Evolutionary conservation across 2,329 filamentous ascomycete genomes (phyloP).

Genomic region (Juglanconis sp.): DNA sequence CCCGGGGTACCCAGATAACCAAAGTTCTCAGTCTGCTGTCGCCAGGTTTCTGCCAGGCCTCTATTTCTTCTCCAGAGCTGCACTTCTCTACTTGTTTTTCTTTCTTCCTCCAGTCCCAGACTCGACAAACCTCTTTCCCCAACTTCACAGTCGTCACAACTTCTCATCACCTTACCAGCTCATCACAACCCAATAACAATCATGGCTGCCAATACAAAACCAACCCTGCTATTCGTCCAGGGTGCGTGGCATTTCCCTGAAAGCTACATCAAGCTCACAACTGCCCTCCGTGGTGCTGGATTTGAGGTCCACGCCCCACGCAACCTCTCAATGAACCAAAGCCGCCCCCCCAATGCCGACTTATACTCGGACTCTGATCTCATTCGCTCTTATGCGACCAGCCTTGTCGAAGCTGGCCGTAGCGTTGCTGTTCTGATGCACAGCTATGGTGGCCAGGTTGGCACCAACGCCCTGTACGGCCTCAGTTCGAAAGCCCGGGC

Average conservation of each 20-base stretch:
- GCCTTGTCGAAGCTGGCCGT: conserved; percentile 21
- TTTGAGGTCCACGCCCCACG: conserved; percentile 22
- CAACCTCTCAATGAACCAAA: conserved; percentile 19
- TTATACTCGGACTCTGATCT: conserved; percentile 21
- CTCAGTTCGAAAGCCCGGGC: conserved; percentile 18
- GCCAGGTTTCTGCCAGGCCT: too few relatives aligned
- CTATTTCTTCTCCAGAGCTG: too few relatives aligned
- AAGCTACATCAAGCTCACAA: conserved; percentile 21
- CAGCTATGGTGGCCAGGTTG: conserved; percentile 28
- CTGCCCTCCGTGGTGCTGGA: conserved; percentile 17
- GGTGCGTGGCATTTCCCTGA: conserved; percentile 21
- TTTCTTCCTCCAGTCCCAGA: too few relatives aligned
- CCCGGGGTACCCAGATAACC: too few relatives aligned
- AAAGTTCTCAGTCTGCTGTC: too few relatives aligned
- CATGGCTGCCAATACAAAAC: background rate
- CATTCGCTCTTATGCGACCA: conserved; percentile 21
- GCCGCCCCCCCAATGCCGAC: conserved; percentile 23
- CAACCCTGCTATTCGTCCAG: conserved; percentile 12
- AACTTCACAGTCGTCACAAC: too few relatives aligned
- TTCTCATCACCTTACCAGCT: too few relatives aligned
- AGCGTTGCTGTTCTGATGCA: conserved; percentile 23
- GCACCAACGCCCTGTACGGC: conserved; percentile 23
- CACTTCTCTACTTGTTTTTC: too few relatives aligned
- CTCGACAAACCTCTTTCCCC: too few relatives aligned
- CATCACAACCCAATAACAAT: background rate